Conservation (phyloP, 2,329 filamentous ascomycete species). For the Penicillium psychrosexuale region DNA sequence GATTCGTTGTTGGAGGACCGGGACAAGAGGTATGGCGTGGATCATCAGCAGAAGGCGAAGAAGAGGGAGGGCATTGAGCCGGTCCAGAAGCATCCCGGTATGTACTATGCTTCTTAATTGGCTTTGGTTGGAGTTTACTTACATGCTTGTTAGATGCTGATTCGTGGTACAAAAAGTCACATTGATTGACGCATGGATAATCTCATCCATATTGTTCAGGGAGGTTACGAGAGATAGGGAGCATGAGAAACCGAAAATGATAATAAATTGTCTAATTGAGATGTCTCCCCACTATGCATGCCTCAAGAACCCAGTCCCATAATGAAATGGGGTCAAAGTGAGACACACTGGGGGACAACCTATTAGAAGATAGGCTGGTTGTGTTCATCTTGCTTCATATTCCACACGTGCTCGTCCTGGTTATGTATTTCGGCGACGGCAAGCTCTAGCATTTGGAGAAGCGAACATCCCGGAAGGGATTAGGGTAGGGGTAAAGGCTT, state of each 20-base stretch:
- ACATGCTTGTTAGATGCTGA: conserved; percentile 33
- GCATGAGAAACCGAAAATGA: background rate
- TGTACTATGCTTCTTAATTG: conserved; percentile 9
- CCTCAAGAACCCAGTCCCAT: conserved; percentile 45
- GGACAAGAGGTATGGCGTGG: conserved; percentile 54
- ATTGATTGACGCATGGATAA: background rate
- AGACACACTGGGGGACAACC: conserved; percentile 38
- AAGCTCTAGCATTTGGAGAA: conserved; percentile 57
- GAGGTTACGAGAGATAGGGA: background rate
- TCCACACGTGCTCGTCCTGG: conserved; percentile 57
- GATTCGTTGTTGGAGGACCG: conserved; percentile 47
- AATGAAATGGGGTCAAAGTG: conserved; percentile 46
- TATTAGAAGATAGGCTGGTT: conserved; percentile 25
- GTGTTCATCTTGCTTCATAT: conserved; percentile 55
- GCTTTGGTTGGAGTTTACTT: background rate
- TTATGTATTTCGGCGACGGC: conserved; percentile 48
- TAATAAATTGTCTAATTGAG: conserved; percentile 8
- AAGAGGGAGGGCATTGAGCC: conserved; percentile 50
- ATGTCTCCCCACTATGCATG: conserved; percentile 46
- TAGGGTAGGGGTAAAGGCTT: background rate
- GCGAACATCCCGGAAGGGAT: conserved; percentile 25
- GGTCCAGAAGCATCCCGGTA: conserved; percentile 36
- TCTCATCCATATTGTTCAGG: background rate
- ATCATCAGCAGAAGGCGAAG: conserved; percentile 53
- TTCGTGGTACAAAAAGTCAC: conserved; percentile 24